Conservation (phyloP, 1,284 basidiomycete species). For the Moesziomyces antarcticus region DNA sequence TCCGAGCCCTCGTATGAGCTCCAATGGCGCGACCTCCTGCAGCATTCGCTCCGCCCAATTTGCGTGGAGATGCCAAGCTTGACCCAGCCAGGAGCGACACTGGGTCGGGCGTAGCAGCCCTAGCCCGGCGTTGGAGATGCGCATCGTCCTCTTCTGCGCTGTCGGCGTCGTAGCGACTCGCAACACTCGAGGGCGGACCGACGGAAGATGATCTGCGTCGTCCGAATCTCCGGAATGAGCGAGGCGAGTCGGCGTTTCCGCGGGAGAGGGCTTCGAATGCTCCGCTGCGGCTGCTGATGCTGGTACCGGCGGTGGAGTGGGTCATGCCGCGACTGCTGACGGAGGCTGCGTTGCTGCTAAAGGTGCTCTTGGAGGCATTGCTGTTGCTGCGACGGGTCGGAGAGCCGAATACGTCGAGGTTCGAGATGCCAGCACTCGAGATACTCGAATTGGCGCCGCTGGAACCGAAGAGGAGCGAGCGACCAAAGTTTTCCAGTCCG, state of each 20-base stretch:
- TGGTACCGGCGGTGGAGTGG: conserved; percentile 51
- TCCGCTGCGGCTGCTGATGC: conserved; percentile 52
- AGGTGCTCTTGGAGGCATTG: conserved; percentile 52
- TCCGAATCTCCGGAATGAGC: conserved; percentile 28
- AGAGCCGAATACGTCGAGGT: conserved; percentile 52
- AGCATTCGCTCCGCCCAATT: not conserved
- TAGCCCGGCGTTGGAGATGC: conserved; percentile 7
- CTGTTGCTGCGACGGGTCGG: conserved; percentile 51
- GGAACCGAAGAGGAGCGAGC: conserved; percentile 47
- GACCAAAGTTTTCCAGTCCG: conserved; percentile 54
- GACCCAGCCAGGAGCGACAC: conserved; percentile 21
- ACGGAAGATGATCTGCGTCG: conserved; percentile 38
- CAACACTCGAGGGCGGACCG: conserved; percentile 25
- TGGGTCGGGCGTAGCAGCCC: conserved; percentile 33
- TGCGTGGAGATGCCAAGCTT: conserved; percentile 3
- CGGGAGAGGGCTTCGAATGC: conserved; percentile 22
- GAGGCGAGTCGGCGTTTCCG: conserved; percentile 22
- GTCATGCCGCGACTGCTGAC: conserved; percentile 49
- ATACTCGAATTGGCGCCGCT: conserved; percentile 38
- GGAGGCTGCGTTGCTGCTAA: conserved; percentile 40
- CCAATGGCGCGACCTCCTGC: conserved; percentile 3
- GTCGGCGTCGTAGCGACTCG: conserved; percentile 15
- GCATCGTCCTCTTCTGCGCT: conserved; percentile 27
- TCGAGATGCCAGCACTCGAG: conserved; percentile 40
- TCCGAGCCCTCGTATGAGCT: conserved; percentile 25